A percentile compares a stretch with the other conserved stretches of the same genome.
Conservation (phyloP, 495 filamentous ascomycete genomes). For the Penicillium simplicissimum region DNA sequence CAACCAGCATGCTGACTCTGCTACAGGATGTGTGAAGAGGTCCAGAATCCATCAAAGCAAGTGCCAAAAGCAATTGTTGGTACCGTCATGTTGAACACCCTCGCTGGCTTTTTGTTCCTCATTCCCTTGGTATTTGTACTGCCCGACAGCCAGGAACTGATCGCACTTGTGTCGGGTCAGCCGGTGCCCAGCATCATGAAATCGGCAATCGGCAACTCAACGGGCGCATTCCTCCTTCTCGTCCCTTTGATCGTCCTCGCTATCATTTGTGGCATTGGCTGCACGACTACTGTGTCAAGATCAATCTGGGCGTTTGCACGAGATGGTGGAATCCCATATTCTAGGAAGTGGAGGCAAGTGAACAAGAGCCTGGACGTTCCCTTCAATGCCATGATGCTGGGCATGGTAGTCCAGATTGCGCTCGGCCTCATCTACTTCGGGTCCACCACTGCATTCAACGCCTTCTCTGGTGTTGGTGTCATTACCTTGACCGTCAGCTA, state of each 20-base stretch:
- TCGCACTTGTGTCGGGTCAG: conserved; percentile 56
- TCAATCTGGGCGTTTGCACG: conserved; percentile 67
- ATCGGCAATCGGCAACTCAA: conserved; percentile 22
- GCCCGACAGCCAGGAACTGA: conserved; percentile 53
- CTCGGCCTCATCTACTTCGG: conserved; percentile 60
- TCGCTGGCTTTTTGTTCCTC: conserved; percentile 66
- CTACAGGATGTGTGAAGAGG: conserved; percentile 59
- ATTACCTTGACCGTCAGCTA: conserved; percentile 58
- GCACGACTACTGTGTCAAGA: conserved; percentile 65
- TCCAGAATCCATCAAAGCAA: conserved; percentile 59
- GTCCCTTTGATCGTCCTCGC: conserved; percentile 66
- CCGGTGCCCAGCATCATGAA: conserved; percentile 22
- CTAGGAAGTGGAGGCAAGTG: conserved; percentile 55
- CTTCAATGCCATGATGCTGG: conserved; percentile 51
- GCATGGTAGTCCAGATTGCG: conserved; percentile 51
- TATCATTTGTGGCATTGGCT: conserved; percentile 60
- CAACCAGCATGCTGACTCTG: conserved; percentile 1
- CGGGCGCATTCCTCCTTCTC: conserved; percentile 64
- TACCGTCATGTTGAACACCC: conserved; percentile 60
- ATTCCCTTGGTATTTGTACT: conserved; percentile 59
- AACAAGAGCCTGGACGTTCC: conserved; percentile 51
- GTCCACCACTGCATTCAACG: conserved; percentile 55
- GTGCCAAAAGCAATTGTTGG: conserved; percentile 66
- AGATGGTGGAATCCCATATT: conserved; percentile 58
- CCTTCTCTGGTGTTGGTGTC: conserved; percentile 60